Conservation (phyloP, 1,139 yeast genomes). For the Taphrina wiesneri region DNA sequence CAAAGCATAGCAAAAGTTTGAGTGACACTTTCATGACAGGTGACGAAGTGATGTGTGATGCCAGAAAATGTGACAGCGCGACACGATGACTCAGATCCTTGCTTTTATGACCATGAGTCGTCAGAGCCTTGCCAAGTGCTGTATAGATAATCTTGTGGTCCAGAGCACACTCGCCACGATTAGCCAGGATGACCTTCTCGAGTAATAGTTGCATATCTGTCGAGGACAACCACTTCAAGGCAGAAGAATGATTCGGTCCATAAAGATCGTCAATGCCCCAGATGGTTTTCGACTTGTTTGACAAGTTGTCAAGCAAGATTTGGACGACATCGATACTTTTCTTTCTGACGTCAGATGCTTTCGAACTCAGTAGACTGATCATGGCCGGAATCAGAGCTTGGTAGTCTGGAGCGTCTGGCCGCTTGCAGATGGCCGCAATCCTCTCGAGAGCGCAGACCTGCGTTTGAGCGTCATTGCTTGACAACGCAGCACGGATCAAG, state of each 20-base stretch:
- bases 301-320: background rate
- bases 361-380: slow-evolving; percentile 43
- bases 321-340: background rate
- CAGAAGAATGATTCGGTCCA: slow-evolving; percentile 47
- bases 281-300: slow-evolving; percentile 5
- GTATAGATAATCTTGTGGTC: slow-evolving; percentile 52
- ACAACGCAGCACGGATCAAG: slow-evolving; percentile 20
- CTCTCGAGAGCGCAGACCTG: slow-evolving; percentile 50
- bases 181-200: slow-evolving; percentile 48
- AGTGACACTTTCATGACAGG: slow-evolving; percentile 38
- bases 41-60: slow-evolving; percentile 38
- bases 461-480: slow-evolving; percentile 10
- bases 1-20: slow-evolving; percentile 36
- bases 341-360: slow-evolving; percentile 47
- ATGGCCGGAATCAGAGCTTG: slow-evolving; percentile 46
- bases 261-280: slow-evolving; percentile 30
- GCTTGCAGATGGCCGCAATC: slow-evolving; percentile 27
- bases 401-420: slow-evolving; percentile 41
- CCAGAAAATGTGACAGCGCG: slow-evolving; percentile 38
- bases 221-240: slow-evolving; percentile 59
- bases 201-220: slow-evolving; percentile 60
- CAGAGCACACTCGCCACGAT: slow-evolving; percentile 50
- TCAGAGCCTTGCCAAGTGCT: slow-evolving; percentile 44
- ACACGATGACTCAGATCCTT: slow-evolving; percentile 40
- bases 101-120: slow-evolving; percentile 36